These are phyloP conservation scores for Salicornia ramosissima DNA, from an alignment of 148 eudicot genomes.

Conservation along the genomic window DNA sequence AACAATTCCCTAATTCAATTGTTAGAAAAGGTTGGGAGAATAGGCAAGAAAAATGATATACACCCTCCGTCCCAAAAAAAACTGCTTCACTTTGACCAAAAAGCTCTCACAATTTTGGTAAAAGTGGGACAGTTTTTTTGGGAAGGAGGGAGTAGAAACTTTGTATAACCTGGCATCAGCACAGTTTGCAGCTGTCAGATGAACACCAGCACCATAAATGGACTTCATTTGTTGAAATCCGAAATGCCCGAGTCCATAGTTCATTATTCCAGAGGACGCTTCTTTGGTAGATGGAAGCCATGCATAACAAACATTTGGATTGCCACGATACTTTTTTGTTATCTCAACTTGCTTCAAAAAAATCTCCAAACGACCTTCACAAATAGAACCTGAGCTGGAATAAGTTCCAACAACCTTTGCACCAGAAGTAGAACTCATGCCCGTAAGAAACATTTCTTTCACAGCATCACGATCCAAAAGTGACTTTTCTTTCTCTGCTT, in stretches of 20 bases:
- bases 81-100: too few species aligned
- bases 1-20: too few species aligned
- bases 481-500: slow-evolving; percentile 13
- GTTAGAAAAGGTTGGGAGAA: too few species aligned
- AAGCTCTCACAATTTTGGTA: too few species aligned
- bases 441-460: slow-evolving; percentile 41
- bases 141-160: too few species aligned
- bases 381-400: slow-evolving; percentile 33
- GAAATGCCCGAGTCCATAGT: slow-evolving; percentile 54
- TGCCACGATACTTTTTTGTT: slow-evolving; percentile 52
- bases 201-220: slow-evolving; percentile 67
- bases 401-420: slow-evolving; percentile 39
- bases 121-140: too few species aligned
- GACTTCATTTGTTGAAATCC: slow-evolving; percentile 43
- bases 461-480: slow-evolving; percentile 37
- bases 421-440: slow-evolving; percentile 36
- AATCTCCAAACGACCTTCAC: slow-evolving; percentile 57
- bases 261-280: slow-evolving; percentile 37
- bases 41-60: too few species aligned
- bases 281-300: slow-evolving; percentile 75
- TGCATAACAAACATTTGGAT: slow-evolving; percentile 73
- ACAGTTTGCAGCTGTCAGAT: slow-evolving; percentile 68
- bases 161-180: slow-evolving; percentile 50
- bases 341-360: slow-evolving; percentile 78
- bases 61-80: too few species aligned